Evolutionary conservation across 345 rosid species (phyloP), one percentile per base, ranked within the genome.

Genomic region (Eucalyptus curtisii): DNA sequence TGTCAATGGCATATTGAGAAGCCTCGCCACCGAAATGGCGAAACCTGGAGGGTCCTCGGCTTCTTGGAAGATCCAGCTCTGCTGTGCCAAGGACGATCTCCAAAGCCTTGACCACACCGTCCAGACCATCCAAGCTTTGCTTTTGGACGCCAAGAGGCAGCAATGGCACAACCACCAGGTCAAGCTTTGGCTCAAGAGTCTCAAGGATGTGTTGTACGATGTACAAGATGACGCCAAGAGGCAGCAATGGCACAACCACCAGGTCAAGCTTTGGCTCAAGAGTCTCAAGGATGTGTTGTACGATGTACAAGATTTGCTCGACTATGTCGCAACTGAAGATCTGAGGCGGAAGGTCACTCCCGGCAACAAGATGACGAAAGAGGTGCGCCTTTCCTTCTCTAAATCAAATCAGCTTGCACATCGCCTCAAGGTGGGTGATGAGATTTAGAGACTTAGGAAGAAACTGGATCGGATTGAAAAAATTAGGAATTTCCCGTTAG

Each of bases 281-380:
- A n/a, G n/a, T n/a, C n/a, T n/a, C n/a, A n/a, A n/a, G n/a, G n/a
- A n/a, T n/a, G n/a, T n/a, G n/a, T n/a, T n/a, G n/a, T n/a, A n/a
- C n/a, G n/a, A n/a, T n/a, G n/a, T n/a, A n/a, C n/a, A 40, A 42
- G 92, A 91, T 79, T 79, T 89, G 55, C n/a, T 91, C 9, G 90
- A 89, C 31, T 86, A 89, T 6, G 59, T 90, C 8, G 37, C 88
- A 45, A 50, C 71, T 0, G 68, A 52, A 12, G 88, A 87, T 31
- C 42, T 79, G 45, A 79, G 87, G 7, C 42, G 31, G 7, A 61
- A 81, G 31, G 24, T 85, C 45, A 42, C 47, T 27, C 30, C 48
- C 13, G 7, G 42, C 33, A 55, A 24, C 61, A 55, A 55, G 30
- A 24, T 55, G 13, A 24, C 7, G 7, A 30, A 47, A 53, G 86